Base-by-base conservation (phyloP, 768 basidiomycete species). In the Tubosaeta sp. region DNA sequence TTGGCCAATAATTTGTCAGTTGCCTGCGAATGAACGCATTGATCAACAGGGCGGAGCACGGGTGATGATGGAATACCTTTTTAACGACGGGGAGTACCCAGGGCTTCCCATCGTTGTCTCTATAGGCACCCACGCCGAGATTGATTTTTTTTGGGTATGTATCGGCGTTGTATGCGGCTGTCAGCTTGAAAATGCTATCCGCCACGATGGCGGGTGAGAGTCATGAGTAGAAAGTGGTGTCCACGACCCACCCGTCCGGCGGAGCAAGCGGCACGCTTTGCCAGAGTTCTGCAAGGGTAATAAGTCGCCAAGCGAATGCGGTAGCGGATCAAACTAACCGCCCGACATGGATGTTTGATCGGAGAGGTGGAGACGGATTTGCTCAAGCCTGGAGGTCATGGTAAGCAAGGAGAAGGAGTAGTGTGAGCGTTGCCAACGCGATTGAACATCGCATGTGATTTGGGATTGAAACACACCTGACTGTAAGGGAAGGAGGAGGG, bases 1-100 rank as follows among this genome's bases (percentile, higher is more conserved):
- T 91, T 82, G 55, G 73, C 79, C 59, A 92, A 66, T 41, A 94
- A 70, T 49, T 78, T 78, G 47, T 79, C 71, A 11, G 86, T 90
- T 18, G 89, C 92, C 93, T 92, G 58, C 18, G 30, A 30, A 40
- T 14, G 42, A 44, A 19, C 25, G 46, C 30, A 18, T 49, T n/a
- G 32, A 55, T 56, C 13, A 38, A 36, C 41, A 27, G 44, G 22
- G 25, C 13, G 32, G 35, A 24, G 35, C 29, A 32, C 19, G 44
- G 27, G 38, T 47, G 36, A 21, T 25, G 21, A 42, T n/a, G 32
- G 48, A 71, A 56, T 52, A 87, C 91, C 80, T 90, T 91, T 69
- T 86, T 89, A 13, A 96, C 86, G 25, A 91, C 90, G 19, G 93
- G 93, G 24, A 96, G 80, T 22, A 95, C 82, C 90, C 92, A 96